Percentiles rank a stretch among this genome's conserved stretches.
Evolutionary conservation across 106 monocot genomes (phyloP).

Genomic region (Allium cepa): DNA sequence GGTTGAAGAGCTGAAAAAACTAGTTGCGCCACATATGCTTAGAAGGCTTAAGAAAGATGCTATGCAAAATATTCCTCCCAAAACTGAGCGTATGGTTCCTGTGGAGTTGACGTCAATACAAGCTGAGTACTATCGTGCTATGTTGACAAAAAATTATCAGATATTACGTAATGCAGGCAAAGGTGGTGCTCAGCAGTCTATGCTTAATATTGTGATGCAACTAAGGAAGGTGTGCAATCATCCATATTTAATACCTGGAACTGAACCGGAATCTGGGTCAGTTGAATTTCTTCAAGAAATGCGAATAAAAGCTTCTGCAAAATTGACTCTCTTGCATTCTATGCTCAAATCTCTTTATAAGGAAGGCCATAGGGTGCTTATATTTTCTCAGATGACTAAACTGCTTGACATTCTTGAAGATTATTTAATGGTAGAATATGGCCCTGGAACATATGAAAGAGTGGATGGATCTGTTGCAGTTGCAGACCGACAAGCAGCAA

Average conservation of each 20-base stretch:
- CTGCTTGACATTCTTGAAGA: slow-evolving; percentile 99
- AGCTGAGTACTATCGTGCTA: slow-evolving; percentile 91
- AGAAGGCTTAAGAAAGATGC: slow-evolving; percentile 91
- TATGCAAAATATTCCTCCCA: slow-evolving; percentile 97
- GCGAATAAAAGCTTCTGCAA: slow-evolving; percentile 96
- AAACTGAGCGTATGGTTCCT: slow-evolving; percentile 88
- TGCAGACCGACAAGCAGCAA: slow-evolving; percentile 82
- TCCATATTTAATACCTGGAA: slow-evolving; percentile 97
- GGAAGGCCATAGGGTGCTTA: slow-evolving; percentile 92
- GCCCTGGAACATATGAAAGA: slow-evolving; percentile 81
- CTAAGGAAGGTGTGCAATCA: slow-evolving; percentile 97
- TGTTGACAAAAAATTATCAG: slow-evolving; percentile 97
- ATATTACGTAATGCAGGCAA: slow-evolving; percentile 82
- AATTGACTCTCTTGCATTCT: slow-evolving; percentile 72
- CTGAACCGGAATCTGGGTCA: slow-evolving; percentile 90
- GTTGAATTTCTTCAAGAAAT: slow-evolving; percentile 87
- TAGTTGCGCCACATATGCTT: slow-evolving; percentile 96
- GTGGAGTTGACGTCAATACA: slow-evolving; percentile 95
- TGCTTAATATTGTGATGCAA: slow-evolving; percentile 98
- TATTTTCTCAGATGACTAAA: slow-evolving; percentile 99
- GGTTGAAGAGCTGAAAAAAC: slow-evolving; percentile 93
- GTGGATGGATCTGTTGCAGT: slow-evolving; percentile 96
- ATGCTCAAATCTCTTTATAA: slow-evolving; percentile 83
- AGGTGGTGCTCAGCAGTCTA: slow-evolving; percentile 83
- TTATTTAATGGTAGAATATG: slow-evolving; percentile 78